Conservation (phyloP, 768 basidiomycete genomes). For the Mycena maculata region DNA sequence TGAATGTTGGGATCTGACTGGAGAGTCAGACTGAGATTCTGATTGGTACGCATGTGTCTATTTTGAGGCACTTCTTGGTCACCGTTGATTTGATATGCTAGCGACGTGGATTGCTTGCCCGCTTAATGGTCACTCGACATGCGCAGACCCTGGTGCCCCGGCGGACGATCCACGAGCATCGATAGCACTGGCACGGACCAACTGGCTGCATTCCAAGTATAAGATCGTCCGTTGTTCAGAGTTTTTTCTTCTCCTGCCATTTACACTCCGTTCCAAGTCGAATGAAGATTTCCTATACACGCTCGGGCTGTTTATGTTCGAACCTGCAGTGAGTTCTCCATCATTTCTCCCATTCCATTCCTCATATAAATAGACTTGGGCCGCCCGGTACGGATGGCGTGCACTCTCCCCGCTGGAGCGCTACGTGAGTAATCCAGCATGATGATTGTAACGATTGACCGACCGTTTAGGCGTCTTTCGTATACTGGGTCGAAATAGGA, state of each 20-base stretch:
- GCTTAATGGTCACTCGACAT: slow-evolving; percentile 31
- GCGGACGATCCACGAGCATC: slow-evolving; percentile 54
- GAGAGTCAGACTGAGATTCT: slow-evolving; percentile 54
- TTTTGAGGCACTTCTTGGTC: not conserved
- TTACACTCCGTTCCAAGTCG: slow-evolving; percentile 26
- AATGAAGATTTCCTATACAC: slow-evolving; percentile 60
- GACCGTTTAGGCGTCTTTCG: slow-evolving; percentile 48
- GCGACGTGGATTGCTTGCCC: slow-evolving; percentile 54
- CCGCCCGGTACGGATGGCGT: slow-evolving; percentile 58
- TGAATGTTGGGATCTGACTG: not conserved
- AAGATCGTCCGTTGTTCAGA: slow-evolving; percentile 47
- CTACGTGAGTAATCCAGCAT: slow-evolving; percentile 40
- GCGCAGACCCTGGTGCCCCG: slow-evolving; percentile 34
- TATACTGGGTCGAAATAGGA: slow-evolving; percentile 61
- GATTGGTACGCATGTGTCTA: slow-evolving; percentile 47
- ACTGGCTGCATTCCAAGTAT: slow-evolving; percentile 57
- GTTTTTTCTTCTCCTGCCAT: not conserved
- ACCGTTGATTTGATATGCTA: slow-evolving; percentile 22
- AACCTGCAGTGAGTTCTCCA: slow-evolving; percentile 48
- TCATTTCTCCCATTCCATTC: not conserved
- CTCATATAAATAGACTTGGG: slow-evolving; percentile 48
- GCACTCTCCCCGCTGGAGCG: slow-evolving; percentile 55
- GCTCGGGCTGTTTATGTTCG: slow-evolving; percentile 51
- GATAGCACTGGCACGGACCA: slow-evolving; percentile 54
- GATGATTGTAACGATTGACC: not conserved